Evolutionary conservation across 441 rosid species (phyloP), one percentile per base, ranked within the genome.

Genomic region (Arabidopsis lyrata): DNA sequence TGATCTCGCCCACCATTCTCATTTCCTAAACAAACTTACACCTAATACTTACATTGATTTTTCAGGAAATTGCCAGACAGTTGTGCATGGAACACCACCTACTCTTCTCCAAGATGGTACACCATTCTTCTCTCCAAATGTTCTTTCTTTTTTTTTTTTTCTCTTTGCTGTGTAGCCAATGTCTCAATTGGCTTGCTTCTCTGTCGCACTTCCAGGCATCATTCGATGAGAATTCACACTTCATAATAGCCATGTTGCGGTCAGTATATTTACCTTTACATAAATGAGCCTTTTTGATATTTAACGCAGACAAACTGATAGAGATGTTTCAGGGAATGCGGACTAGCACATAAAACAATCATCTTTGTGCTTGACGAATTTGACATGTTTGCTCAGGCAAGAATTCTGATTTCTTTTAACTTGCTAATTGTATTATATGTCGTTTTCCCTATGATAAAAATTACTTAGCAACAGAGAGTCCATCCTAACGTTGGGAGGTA

Each of bases 381-480:
- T 81, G 98, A 93, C 79, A 83, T 83, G 80, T 92, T 95, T 84
- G 89, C 95, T 67, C 99, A 90, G 97, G 99, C 86, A 84, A 83
- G 73, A 77, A 22, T 59, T 66, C 49, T 67, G 47, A 48, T 41
- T 54, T 68, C 52, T 16, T 48, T 42, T 35, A 15, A 45, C 48
- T 61, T 29, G 27, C 44, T 69, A n/a, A 53, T 44, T 38, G 34
- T 27, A 67, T 63, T 63, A 6, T 53, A 11, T 31, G 9, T 22
- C 57, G 57, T 18, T 60, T 54, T 59, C 52, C 32, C 24, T 48
- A 14, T 49, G 3, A 16, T 36, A 11, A 45, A 34, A 8, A 0
- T 54, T 22, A 18, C 52, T 59, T 45, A 6, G 12, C 41, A 29
- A 22, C 41, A 38, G 24, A 5, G 64, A 64, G 41, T 6, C 42